Evolutionary conservation across 2,329 filamentous ascomycete species (phyloP), one percentile per base, ranked within the genome.

Genomic region (Phoma sp.): DNA sequence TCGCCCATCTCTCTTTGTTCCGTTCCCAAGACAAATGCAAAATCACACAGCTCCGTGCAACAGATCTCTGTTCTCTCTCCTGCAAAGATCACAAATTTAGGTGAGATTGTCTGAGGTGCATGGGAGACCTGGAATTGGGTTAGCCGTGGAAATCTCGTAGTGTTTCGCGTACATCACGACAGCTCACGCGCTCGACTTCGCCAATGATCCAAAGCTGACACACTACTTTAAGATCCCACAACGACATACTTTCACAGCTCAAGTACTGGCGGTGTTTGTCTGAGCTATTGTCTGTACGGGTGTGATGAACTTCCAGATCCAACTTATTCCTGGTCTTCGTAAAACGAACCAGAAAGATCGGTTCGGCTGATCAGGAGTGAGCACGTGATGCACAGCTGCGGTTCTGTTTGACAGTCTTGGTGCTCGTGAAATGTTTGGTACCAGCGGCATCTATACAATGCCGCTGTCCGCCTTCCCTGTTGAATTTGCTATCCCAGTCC

Each of bases 221-320:
- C 75, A 77, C 51, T 86, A 86, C 69, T 79, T 84, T 74, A 86
- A 86, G 74, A 85, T 87, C 17, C 84, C 85, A 5, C 85, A 85
- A 0, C 80, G 82, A 10, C 80, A 85, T 27, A 83, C 84, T 3
- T 88, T 87, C 61, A 73, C 77, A 21, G 84, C 84, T 1, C 85
- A 87, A 70, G 83, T 87, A 65, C 74, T 82, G 9, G 83, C 84
- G 31, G 87, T 83, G 2, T 74, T 86, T 19, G 71, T 84, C 19
- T 82, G 80, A 43, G 83, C 80, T 1, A 74, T 84, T 40, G 78
- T 84, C 37, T 81, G 79, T 57, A 78, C 80, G 3, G 81, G 78
- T 13, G 78, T 84, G 2, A 66, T 76, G 54, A 74, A 76, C 59
- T 79, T 76, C 62, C 81, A 83, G 65, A 77, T 84, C 72, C 68